Conservation (phyloP, 192 early-diverging fungal species). For the Gamsiella multidivaricata region DNA sequence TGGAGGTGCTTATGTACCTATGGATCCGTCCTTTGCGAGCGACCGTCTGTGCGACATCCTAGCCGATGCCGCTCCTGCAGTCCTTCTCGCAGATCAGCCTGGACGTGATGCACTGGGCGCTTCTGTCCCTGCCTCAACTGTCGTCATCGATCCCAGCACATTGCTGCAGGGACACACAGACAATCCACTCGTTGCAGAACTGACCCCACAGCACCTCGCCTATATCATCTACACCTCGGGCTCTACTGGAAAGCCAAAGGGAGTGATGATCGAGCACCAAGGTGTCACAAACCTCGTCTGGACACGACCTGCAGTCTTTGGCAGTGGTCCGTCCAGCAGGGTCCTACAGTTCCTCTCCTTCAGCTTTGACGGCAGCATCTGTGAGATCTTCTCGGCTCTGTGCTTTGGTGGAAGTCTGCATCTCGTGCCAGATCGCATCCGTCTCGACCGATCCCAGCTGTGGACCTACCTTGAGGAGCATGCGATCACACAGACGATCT, state of each 20-base stretch:
- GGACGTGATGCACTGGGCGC: neutral
- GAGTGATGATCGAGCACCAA: conserved; percentile 20
- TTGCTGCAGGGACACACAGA: no score
- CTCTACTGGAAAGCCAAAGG: conserved; percentile 51
- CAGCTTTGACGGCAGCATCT: conserved; percentile 17
- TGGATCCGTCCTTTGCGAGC: no score
- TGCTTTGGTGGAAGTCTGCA: conserved; percentile 9
- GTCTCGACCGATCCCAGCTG: neutral
- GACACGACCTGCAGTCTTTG: neutral
- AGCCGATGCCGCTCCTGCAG: no score
- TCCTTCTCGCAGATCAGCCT: neutral
- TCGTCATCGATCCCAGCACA: neutral
- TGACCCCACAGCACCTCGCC: no score
- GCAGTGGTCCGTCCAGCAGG: neutral
- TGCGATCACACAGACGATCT: neutral
- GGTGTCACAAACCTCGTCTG: neutral
- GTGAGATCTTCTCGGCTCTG: conserved; percentile 14
- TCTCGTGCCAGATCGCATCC: neutral
- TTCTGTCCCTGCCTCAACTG: neutral
- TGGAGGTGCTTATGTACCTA: no score
- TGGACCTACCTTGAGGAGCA: neutral
- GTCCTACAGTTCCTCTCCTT: conserved; percentile 20
- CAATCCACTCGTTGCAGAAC: no score
- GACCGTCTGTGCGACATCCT: no score
- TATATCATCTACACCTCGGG: neutral